A percentile compares a stretch with the other conserved stretches of the same genome.
These are phyloP conservation scores for Hymenoscyphus infarciens DNA, from an alignment of 2,329 filamentous ascomycete species.

Conservation along the genomic window DNA sequence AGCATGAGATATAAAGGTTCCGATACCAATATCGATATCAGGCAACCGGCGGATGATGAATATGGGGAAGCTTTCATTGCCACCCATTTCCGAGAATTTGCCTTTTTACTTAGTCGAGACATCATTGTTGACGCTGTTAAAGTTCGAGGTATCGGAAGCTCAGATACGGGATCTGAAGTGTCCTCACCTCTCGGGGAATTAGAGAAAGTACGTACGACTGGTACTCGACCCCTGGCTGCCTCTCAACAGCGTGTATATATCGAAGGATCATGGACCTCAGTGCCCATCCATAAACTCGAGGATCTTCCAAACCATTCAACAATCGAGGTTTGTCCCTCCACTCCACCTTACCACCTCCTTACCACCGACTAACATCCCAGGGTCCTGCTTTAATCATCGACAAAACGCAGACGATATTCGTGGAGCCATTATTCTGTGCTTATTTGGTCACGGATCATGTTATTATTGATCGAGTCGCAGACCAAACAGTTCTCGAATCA, in stretches of 20 bases:
- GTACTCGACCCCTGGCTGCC: background rate
- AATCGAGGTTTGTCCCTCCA: background rate
- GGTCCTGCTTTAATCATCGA: slow-evolving; percentile 86
- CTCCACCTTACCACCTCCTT: background rate
- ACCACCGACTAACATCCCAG: background rate
- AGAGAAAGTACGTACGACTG: background rate
- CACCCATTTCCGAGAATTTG: slow-evolving; percentile 86
- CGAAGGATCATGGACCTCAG: background rate
- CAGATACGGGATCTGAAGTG: background rate
- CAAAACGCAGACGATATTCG: slow-evolving; percentile 84
- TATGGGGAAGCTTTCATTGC: slow-evolving; percentile 69
- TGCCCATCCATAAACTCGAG: background rate
- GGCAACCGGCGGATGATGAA: slow-evolving; percentile 59
- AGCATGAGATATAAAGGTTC: slow-evolving; percentile 89
- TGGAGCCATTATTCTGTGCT: slow-evolving; percentile 72
- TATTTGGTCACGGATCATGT: slow-evolving; percentile 69
- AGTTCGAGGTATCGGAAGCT: slow-evolving; percentile 69
- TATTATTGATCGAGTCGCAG: slow-evolving; percentile 60
- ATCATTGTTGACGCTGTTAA: slow-evolving; percentile 86
- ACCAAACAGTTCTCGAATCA: background rate
- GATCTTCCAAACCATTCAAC: background rate
- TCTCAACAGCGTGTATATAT: background rate
- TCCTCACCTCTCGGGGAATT: background rate
- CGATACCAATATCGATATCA: slow-evolving; percentile 81
- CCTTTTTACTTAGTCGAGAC: slow-evolving; percentile 76